Conservation (phyloP, 805 yeast genomes). For the Candida ovalis region DNA sequence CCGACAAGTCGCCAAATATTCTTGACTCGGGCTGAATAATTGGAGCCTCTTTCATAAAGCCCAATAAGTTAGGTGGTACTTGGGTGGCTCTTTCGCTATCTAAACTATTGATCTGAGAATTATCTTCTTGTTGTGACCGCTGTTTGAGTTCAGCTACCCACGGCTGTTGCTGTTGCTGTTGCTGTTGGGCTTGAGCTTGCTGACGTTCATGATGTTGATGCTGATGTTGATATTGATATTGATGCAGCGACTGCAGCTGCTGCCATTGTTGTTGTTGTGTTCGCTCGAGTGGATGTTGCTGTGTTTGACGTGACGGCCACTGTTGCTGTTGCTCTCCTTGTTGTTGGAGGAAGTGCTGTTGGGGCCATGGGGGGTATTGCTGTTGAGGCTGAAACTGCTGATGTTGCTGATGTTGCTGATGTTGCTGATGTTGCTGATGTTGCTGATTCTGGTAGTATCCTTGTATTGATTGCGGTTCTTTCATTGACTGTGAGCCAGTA, state of each 20-base stretch:
- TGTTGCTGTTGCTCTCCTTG: not conserved
- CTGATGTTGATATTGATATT: not conserved
- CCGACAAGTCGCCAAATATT: too few species aligned
- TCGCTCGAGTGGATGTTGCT: not conserved
- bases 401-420: not conserved
- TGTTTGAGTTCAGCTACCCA: too few species aligned
- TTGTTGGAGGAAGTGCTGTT: not conserved
- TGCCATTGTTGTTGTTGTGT: not conserved
- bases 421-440: not conserved
- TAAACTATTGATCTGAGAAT: too few species aligned
- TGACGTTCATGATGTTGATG: slow-evolving; percentile 9
- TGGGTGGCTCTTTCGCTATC: too few species aligned
- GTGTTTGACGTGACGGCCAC: not conserved
- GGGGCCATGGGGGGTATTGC: not conserved
- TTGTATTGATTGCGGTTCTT: too few species aligned
- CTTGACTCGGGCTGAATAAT: too few species aligned
- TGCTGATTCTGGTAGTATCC: not conserved
- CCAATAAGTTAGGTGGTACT: too few species aligned
- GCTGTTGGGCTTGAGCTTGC: not conserved
- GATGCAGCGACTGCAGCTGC: not conserved
- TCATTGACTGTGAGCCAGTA: too few species aligned
- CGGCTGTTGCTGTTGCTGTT: not conserved
- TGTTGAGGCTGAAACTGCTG: not conserved
- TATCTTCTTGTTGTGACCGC: too few species aligned
- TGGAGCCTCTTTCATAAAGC: too few species aligned